phyloP scores from a whole-genome alignment of 129 eudicot genomes.

The Tagetes patula region DNA sequence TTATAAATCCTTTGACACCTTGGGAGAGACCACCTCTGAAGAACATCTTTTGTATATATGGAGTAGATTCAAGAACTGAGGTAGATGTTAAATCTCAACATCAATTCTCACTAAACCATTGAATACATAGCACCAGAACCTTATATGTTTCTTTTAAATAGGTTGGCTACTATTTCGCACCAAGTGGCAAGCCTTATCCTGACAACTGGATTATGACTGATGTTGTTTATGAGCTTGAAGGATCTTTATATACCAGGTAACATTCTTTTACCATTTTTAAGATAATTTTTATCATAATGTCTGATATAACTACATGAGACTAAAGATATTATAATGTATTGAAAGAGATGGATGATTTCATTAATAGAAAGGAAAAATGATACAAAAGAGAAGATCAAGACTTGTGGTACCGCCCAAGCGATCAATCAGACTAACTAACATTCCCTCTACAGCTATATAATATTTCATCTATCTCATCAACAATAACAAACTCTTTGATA shows the following conservation, averaged over 20 bases:
- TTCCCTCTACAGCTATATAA: not conserved
- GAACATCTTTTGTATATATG: constrained; percentile 92
- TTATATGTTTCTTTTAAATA: constrained; percentile 38
- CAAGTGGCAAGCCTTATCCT: constrained; percentile 98
- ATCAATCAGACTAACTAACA: not conserved
- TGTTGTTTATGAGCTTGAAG: constrained; percentile 84
- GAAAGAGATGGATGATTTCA: not conserved
- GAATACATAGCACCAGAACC: constrained; percentile 8
- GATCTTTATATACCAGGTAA: constrained; percentile 86
- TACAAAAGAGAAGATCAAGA: not conserved
- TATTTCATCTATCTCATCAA: not conserved
- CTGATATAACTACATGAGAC: not conserved
- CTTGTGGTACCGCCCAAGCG: not conserved
- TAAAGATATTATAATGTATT: not conserved
- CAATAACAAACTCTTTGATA: not conserved
- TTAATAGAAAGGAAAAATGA: not conserved
- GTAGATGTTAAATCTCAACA: constrained; percentile 36
- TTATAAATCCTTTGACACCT: constrained; percentile 91
- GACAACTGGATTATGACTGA: constrained; percentile 97
- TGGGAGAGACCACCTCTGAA: constrained; percentile 99
- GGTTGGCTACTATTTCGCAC: constrained; percentile 99
- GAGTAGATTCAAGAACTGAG: constrained; percentile 87
- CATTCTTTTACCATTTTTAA: constrained; percentile 20
- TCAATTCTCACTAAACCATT: not conserved
- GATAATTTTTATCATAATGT: not conserved